Conservation (phyloP, 257 asterid genomes). For the Eustoma russellianum region DNA sequence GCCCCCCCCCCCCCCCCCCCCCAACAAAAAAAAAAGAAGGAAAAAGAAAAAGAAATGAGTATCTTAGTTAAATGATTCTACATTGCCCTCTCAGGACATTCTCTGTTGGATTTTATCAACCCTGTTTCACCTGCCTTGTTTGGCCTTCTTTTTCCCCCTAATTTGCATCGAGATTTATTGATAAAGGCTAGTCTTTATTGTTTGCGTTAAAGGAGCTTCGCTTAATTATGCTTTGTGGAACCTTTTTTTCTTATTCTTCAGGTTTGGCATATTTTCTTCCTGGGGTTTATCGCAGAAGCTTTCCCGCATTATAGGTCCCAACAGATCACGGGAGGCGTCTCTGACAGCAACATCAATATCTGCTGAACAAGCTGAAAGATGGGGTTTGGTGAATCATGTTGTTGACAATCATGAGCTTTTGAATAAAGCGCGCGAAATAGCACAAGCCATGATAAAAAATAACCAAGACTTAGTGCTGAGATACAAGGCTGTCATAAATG, state of each 20-base stretch:
- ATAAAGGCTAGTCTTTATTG: background rate
- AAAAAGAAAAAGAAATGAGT: too few species aligned
- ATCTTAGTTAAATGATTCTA: too few species aligned
- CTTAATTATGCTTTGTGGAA: background rate
- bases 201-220: background rate
- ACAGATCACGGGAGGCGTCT: constrained; percentile 81
- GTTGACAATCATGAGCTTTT: constrained; percentile 61
- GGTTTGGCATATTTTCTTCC: constrained; percentile 97
- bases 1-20: too few species aligned
- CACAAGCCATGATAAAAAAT: constrained; percentile 79
- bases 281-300: constrained; percentile 99
- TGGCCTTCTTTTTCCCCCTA: background rate
- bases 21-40: too few species aligned
- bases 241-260: constrained; percentile 22
- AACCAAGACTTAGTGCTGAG: constrained; percentile 65
- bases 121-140: too few species aligned
- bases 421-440: constrained; percentile 67
- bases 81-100: too few species aligned
- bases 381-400: constrained; percentile 94
- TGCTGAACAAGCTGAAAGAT: constrained; percentile 83
- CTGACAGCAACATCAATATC: constrained; percentile 57
- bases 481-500: constrained; percentile 80
- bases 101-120: too few species aligned
- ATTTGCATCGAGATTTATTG: background rate
- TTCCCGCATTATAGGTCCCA: constrained; percentile 73